These are phyloP conservation scores for Alternaria conjuncta DNA, from an alignment of 2,329 filamentous ascomycete genomes.

Conservation along the genomic window DNA sequence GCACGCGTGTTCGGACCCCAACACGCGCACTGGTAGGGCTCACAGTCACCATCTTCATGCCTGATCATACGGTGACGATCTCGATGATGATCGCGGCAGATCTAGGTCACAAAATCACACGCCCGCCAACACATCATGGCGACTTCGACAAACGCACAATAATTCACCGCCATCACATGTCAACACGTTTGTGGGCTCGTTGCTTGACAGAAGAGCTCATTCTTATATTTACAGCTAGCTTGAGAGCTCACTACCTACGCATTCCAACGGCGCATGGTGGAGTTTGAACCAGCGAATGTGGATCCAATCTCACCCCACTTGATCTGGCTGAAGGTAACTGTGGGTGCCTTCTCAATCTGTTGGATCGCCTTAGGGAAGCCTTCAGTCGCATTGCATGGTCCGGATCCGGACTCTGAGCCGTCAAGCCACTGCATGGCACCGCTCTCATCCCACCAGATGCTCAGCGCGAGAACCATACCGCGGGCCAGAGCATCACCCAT, in stretches of 20 bases:
- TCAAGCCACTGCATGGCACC: slow-evolving; percentile 67
- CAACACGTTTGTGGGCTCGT: neutral
- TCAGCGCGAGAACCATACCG: slow-evolving; percentile 62
- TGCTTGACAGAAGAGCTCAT: neutral
- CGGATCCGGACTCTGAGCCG: slow-evolving; percentile 57
- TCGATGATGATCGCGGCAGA: neutral
- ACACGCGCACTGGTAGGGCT: neutral
- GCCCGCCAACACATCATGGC: neutral
- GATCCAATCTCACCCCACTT: slow-evolving; percentile 67
- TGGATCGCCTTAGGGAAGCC: slow-evolving; percentile 60
- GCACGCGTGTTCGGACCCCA: neutral
- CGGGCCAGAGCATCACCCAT: slow-evolving; percentile 57
- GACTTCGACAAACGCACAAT: neutral
- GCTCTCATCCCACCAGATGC: slow-evolving; percentile 62
- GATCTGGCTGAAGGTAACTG: slow-evolving; percentile 64
- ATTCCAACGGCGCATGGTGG: slow-evolving; percentile 15
- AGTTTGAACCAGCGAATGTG: slow-evolving; percentile 49
- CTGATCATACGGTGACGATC: neutral
- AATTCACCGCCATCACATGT: neutral
- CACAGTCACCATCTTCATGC: neutral
- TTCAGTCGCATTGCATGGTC: slow-evolving; percentile 57
- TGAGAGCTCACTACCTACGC: slow-evolving; percentile 13
- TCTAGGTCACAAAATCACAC: neutral
- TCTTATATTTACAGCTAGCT: neutral
- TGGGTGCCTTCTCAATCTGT: slow-evolving; percentile 55